Percentiles rank a stretch among this genome's conserved stretches.
Conservation (phyloP, 2,329 filamentous ascomycete genomes). For the Sphaerulina populicola region DNA sequence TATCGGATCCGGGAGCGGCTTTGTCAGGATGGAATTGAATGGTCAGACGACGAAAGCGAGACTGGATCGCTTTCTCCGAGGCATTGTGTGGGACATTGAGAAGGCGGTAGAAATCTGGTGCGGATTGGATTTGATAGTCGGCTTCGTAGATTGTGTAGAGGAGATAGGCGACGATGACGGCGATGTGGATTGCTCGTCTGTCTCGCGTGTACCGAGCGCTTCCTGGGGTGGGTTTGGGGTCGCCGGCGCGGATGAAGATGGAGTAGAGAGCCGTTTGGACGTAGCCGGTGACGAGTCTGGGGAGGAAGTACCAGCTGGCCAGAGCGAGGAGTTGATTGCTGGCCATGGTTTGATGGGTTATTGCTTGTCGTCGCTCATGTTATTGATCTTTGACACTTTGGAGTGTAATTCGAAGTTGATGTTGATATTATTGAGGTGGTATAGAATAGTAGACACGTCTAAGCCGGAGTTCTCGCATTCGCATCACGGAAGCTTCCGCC, state of each 20-base stretch:
- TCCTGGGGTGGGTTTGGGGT: constrained; percentile 63
- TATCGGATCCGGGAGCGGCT: constrained; percentile 38
- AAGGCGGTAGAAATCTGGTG: constrained; percentile 69
- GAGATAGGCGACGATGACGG: constrained; percentile 76
- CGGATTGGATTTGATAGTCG: constrained; percentile 65
- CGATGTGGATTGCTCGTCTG: constrained; percentile 71
- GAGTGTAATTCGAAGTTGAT: no score
- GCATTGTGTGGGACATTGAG: constrained; percentile 63
- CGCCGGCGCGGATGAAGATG: constrained; percentile 80
- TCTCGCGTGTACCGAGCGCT: constrained; percentile 62
- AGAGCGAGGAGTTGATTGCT: constrained; percentile 47
- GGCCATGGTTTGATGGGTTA: constrained; percentile 19
- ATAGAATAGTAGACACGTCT: no score
- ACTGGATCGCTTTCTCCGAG: constrained; percentile 69
- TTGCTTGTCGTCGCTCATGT: constrained; percentile 6
- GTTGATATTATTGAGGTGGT: no score
- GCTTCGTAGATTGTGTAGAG: constrained; percentile 89
- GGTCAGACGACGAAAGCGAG: constrained; percentile 69
- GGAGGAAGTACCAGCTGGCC: constrained; percentile 55
- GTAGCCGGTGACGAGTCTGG: constrained; percentile 63
- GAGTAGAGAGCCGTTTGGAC: constrained; percentile 77
- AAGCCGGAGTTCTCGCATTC: no score
- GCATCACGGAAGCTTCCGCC: background rate
- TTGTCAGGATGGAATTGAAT: constrained; percentile 78
- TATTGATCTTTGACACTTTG: background rate